Conservation (phyloP, 2,329 filamentous ascomycete species). For the Colletotrichum destructivum region DNA sequence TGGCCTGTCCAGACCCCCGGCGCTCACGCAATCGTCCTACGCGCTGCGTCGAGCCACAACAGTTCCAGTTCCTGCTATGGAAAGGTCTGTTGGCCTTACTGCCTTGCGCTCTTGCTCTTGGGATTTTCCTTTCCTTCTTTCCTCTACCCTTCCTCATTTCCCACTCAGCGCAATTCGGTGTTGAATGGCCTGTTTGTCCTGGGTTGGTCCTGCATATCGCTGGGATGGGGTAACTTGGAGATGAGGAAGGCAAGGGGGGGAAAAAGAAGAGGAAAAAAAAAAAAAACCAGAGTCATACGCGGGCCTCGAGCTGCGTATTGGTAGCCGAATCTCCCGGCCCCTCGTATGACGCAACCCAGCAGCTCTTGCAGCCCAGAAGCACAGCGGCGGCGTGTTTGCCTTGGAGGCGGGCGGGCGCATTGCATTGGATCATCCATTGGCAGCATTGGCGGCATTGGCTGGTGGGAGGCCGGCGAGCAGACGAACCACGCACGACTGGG, state of each 20-base stretch:
- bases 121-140: not conserved
- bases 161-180: slow-evolving; percentile 6
- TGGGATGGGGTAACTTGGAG: slow-evolving; percentile 28
- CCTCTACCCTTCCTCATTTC: not conserved
- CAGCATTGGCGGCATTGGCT: slow-evolving; percentile 23
- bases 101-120: not conserved
- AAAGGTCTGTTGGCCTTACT: not conserved
- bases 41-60: slow-evolving; percentile 21
- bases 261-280: not conserved
- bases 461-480: slow-evolving; percentile 23
- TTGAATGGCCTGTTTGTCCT: slow-evolving; percentile 4
- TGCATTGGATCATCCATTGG: not conserved
- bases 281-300: slow-evolving; percentile 23
- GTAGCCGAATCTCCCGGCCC: slow-evolving; percentile 34
- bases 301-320: slow-evolving; percentile 24
- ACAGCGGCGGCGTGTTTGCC: slow-evolving; percentile 20
- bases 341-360: slow-evolving; percentile 37
- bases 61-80: not conserved
- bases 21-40: slow-evolving; percentile 32
- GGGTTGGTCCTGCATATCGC: slow-evolving; percentile 20
- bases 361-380: slow-evolving; percentile 25
- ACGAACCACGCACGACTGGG: slow-evolving; percentile 5
- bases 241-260: not conserved
- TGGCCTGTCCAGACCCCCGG: slow-evolving; percentile 8
- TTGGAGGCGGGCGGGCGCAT: slow-evolving; percentile 10